Base-by-base conservation (phyloP, 169 alveolate species). In the Eimeria necatrix region DNA sequence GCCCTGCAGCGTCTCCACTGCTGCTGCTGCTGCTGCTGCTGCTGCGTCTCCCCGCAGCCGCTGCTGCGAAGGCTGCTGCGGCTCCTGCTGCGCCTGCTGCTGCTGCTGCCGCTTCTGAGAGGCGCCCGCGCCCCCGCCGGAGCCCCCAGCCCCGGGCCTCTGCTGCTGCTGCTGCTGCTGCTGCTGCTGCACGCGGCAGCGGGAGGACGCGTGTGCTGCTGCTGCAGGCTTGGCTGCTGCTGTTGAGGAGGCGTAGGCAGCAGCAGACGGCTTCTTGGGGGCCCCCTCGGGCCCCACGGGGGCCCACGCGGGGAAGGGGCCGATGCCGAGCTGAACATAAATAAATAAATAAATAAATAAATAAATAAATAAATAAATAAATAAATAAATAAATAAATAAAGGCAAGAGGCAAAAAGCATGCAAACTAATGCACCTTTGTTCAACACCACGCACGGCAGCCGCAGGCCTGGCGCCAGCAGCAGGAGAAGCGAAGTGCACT, bases 251-350 rank as follows among this genome's bases (percentile, higher is more conserved):
- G 41, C 41, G 41, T 32, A 32, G 3, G 41, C 41, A 32, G 41
- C 41, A 32, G 41, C 41, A 32, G 41, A 18, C 12, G 64, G 64
- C 51, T 52, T 48, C 51, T 22, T 48, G 4, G 71, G 70, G 64
- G 20, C 48, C 70, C 20, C 71, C 24, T 48, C 78, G 78, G 78
- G 46, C 14, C 32, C 46, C 46, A 12, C 32, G 12, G 46, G 94
- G 64, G 76, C 93, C 91, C 95, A 92, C 53, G 61, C 94, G n/a
- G 94, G 94, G 68, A 86, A 93, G 20, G 73, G 71, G 6, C 87
- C 51, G 10, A 91, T 93, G 18, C 87, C 80, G 4, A 84, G 91
- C 93, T 85, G 93, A 26, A 56, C 56, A 48, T 64, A 10, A 32
- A 68, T 12, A 22, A 51, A 52, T 71, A 49, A 49, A 4, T 8